phyloP scores from a whole-genome alignment of 1,284 basidiomycete species.

The Athelia sp. region DNA sequence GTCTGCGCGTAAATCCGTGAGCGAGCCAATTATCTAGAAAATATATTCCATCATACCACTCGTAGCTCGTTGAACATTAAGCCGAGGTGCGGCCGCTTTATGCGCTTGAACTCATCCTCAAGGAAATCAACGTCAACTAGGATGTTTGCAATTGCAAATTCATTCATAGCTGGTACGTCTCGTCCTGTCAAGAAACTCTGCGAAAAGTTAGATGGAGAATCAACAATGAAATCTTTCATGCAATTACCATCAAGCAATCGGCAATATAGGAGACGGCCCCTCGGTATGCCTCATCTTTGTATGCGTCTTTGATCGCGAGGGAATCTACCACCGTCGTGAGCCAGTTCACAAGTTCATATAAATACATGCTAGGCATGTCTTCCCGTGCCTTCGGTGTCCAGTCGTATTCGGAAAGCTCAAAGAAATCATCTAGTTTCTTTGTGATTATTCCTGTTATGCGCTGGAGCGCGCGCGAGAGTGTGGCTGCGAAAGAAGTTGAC shows the following conservation, averaged over 20 bases:
- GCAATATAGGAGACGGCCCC: slow-evolving; percentile 86
- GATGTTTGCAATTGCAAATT: slow-evolving; percentile 82
- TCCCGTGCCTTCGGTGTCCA: slow-evolving; percentile 76
- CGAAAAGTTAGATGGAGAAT: slow-evolving; percentile 5
- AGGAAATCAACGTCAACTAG: slow-evolving; percentile 82
- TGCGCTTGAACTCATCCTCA: slow-evolving; percentile 74
- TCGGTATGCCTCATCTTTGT: slow-evolving; percentile 87
- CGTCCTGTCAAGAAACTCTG: slow-evolving; percentile 78
- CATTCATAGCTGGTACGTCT: slow-evolving; percentile 80
- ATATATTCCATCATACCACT: slow-evolving; percentile 47
- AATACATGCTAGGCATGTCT: slow-evolving; percentile 82
- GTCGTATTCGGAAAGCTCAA: slow-evolving; percentile 92
- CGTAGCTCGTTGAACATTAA: slow-evolving; percentile 81
- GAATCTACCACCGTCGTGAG: slow-evolving; percentile 94
- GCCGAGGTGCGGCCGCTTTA: slow-evolving; percentile 66
- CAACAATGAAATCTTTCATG: background rate
- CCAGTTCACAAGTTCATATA: slow-evolving; percentile 96
- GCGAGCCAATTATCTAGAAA: slow-evolving; percentile 4
- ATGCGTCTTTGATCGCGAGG: slow-evolving; percentile 77
- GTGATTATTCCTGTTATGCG: slow-evolving; percentile 84
- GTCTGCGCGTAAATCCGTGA: slow-evolving; percentile 57
- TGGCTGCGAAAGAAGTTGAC: slow-evolving; percentile 62
- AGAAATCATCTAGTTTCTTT: slow-evolving; percentile 95
- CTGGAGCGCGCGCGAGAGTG: slow-evolving; percentile 66
- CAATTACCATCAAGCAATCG: slow-evolving; percentile 74